phyloP scores from a whole-genome alignment of 1,139 yeast species.

The Protomyces inundatus region DNA sequence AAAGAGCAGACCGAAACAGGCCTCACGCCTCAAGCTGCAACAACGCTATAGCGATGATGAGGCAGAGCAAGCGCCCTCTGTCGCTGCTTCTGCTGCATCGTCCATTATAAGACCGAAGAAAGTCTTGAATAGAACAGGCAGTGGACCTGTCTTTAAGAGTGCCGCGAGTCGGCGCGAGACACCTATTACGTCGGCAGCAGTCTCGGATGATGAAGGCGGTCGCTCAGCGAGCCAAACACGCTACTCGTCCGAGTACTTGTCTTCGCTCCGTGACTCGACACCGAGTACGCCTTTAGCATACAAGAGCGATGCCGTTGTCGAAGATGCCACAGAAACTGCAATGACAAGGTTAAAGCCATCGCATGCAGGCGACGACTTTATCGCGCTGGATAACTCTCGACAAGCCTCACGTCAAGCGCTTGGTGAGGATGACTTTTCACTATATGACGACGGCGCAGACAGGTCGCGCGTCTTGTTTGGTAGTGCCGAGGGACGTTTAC shows the following conservation, averaged over 20 bases:
- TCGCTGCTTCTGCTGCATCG: neutral
- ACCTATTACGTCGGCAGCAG: neutral
- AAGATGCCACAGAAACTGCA: neutral
- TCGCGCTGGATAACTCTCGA: neutral
- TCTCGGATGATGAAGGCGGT: neutral
- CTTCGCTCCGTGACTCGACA: neutral
- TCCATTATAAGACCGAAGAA: neutral
- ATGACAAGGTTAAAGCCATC: too few species aligned
- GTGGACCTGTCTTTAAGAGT: neutral
- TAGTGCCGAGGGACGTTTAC: neutral
- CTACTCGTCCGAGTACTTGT: neutral
- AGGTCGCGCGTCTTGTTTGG: neutral
- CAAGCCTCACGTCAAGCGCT: neutral
- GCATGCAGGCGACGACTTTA: neutral
- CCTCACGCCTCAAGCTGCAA: neutral
- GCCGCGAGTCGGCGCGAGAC: neutral
- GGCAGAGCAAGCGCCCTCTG: neutral
- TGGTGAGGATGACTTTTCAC: neutral
- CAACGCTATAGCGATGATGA: neutral
- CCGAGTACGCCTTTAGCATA: neutral
- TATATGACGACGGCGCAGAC: neutral
- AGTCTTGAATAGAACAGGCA: neutral
- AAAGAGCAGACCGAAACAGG: neutral
- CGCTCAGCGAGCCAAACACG: neutral
- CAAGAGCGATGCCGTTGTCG: neutral